Evolutionary conservation across 176 grass and related monocot genomes (phyloP).

Genomic region (Cenchrus purpureus): DNA sequence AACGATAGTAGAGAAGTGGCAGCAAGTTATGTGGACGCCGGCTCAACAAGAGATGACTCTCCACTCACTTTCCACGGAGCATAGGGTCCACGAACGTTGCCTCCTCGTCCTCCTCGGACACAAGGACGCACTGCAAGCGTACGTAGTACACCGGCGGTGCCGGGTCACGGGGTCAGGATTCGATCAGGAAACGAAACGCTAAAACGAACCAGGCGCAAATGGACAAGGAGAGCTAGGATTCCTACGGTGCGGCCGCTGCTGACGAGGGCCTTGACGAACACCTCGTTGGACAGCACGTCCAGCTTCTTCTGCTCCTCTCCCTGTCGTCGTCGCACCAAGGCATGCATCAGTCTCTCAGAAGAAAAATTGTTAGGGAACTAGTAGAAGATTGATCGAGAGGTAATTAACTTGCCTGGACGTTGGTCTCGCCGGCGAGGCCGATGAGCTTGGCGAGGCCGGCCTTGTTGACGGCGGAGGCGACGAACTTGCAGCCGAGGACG

Average conservation of each 20-base stretch:
- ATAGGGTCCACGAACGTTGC: slow-evolving; percentile 88
- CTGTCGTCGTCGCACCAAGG: slow-evolving; percentile 17
- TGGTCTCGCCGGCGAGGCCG: slow-evolving; percentile 88
- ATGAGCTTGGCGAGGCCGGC: slow-evolving; percentile 90
- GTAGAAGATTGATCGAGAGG: neutral
- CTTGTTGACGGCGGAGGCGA: slow-evolving; percentile 94
- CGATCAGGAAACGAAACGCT: neutral
- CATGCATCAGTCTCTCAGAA: neutral
- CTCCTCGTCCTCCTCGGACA: slow-evolving; percentile 95
- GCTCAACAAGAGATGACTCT: too few relatives aligned
- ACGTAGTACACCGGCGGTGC: too few relatives aligned
- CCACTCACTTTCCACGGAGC: slow-evolving; percentile 78
- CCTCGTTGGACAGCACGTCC: slow-evolving; percentile 96
- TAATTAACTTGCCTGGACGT: slow-evolving; percentile 68
- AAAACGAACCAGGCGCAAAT: neutral
- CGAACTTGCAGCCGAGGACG: slow-evolving; percentile 99
- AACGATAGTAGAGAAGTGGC: too few relatives aligned
- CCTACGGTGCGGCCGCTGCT: slow-evolving; percentile 93
- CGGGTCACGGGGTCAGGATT: neutral
- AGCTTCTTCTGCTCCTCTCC: slow-evolving; percentile 99
- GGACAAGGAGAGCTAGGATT: neutral
- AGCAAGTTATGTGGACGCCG: too few relatives aligned
- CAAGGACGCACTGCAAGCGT: slow-evolving; percentile 70
- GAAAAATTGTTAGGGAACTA: too few relatives aligned
- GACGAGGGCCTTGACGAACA: slow-evolving; percentile 93